Base-by-base conservation (phyloP, 495 filamentous ascomycete genomes). In the Lophium mytilinum region DNA sequence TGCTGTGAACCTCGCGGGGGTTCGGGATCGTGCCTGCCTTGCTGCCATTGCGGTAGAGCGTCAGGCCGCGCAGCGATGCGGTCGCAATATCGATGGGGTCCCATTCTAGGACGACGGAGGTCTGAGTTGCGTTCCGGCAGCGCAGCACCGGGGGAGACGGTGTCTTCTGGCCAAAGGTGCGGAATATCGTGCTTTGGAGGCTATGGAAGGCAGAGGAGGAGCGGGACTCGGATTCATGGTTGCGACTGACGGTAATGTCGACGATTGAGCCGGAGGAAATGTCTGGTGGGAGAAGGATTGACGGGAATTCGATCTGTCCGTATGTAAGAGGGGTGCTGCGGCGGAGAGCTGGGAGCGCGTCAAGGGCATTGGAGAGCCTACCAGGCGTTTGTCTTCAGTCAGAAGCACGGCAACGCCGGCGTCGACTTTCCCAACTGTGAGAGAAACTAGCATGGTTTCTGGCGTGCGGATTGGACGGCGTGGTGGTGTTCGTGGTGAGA, bases 391-490 rank as follows among this genome's bases (percentile, higher is more conserved):
- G 75, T 98, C 93, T 65, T 95, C 87, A 37, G 93, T 98, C 55
- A 98, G 79, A 52, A 98, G 83, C 53, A 98, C 94, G 47, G 93
- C 94, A 65, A 98, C 90, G 72, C 93, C 93, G 64, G 93, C 93
- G 71, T 98, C 93, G 73, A 98, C 93, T 77, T 98, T 98, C 75
- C 93, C 93, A 69, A 98, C 94, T 42, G 93, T 98, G 69, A 98
- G 83, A 45, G 93, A 97, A 76, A 98, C 85, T 63, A 98, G 77
- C 94, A 97, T 98, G 18, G 61, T 81, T 8, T 30, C 24, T 30
- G 24, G 6, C 24, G 24, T 30, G 24, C 24, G 24, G 24, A 6
- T 3, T 30, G 24, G 6, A 30, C 24, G 24, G 24, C 24, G 24
- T 30, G 24, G 24, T 30, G 24, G 24, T 30, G 24, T 30, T 30